Evolutionary conservation across 1,284 basidiomycete species (phyloP).

Genomic region (Cutaneotrichosporon sp.): DNA sequence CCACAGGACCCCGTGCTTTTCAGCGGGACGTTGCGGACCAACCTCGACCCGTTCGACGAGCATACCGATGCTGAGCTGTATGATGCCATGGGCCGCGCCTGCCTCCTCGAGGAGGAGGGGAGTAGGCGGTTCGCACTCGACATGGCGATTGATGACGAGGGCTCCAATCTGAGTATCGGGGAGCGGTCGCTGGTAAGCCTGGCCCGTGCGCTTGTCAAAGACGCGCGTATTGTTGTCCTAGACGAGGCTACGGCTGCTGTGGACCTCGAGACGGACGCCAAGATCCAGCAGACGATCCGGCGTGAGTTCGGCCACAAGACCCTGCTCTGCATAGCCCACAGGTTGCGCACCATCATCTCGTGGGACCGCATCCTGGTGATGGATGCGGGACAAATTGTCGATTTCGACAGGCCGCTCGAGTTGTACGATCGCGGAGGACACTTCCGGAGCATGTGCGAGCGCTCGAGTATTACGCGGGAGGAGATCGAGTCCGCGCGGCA

Average conservation of each 20-base stretch:
- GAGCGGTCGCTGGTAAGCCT: conserved; percentile 57
- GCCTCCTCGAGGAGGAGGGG: conserved; percentile 58
- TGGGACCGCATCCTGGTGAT: conserved; percentile 52
- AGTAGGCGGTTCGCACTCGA: conserved; percentile 61
- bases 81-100: conserved; percentile 76
- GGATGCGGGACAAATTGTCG: conserved; percentile 42
- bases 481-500: conserved; percentile 41
- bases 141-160: conserved; percentile 39
- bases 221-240: conserved; percentile 66
- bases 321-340: conserved; percentile 70
- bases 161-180: conserved; percentile 29
- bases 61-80: conserved; percentile 73
- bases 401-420: conserved; percentile 49
- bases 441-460: conserved; percentile 49
- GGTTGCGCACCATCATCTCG: conserved; percentile 67
- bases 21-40: conserved; percentile 59
- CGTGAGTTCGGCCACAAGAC: conserved; percentile 60
- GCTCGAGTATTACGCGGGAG: conserved; percentile 52
- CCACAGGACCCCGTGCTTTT: conserved; percentile 77
- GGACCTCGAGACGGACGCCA: conserved; percentile 73
- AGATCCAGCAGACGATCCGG: conserved; percentile 70
- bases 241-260: conserved; percentile 60
- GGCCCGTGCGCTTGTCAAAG: conserved; percentile 67
- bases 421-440: conserved; percentile 48
- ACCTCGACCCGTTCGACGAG: conserved; percentile 70